Conservation (phyloP, 1,139 yeast genomes). For the Waltiozyma sp. region DNA sequence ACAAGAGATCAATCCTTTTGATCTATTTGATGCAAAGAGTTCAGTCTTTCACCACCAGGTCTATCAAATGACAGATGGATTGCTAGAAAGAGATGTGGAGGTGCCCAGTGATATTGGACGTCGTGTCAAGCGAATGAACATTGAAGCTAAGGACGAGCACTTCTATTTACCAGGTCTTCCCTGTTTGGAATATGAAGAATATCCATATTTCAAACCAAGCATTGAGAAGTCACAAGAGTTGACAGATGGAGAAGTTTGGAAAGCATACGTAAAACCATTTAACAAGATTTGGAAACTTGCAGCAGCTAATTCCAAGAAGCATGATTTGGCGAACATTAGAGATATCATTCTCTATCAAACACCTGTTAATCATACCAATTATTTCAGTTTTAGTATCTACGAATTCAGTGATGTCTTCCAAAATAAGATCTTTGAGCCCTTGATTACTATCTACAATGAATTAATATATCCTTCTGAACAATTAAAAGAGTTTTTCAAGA, state of each 20-base stretch:
- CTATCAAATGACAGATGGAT: constrained; percentile 8
- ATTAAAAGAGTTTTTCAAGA: constrained; percentile 8
- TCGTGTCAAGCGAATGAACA: constrained; percentile 3
- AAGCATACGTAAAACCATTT: constrained; percentile 5
- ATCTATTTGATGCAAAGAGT: constrained; percentile 8
- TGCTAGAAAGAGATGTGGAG: constrained; percentile 14
- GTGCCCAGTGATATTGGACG: constrained; percentile 13
- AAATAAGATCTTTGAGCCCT: constrained; percentile 6
- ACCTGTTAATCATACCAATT: constrained; percentile 11
- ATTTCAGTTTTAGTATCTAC: constrained; percentile 9
- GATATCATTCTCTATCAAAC: constrained; percentile 10
- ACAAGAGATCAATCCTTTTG: constrained; percentile 14
- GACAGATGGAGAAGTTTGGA: constrained; percentile 8
- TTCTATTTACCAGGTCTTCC: constrained; percentile 15
- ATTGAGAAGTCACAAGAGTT: constrained; percentile 8
- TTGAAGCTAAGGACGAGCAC: constrained; percentile 10
- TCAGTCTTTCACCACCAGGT: constrained; percentile 3
- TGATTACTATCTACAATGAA: constrained; percentile 7
- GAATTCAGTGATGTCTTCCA: constrained; percentile 12
- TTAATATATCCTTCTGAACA: constrained; percentile 4
- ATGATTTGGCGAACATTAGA: constrained; percentile 2
- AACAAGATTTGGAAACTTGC: constrained; percentile 2
- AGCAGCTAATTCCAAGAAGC: not conserved
- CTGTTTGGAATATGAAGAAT: constrained; percentile 13
- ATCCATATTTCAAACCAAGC: constrained; percentile 16